Evolutionary conservation across 768 basidiomycete genomes (phyloP).

Genomic region (Termitomyces sp.): DNA sequence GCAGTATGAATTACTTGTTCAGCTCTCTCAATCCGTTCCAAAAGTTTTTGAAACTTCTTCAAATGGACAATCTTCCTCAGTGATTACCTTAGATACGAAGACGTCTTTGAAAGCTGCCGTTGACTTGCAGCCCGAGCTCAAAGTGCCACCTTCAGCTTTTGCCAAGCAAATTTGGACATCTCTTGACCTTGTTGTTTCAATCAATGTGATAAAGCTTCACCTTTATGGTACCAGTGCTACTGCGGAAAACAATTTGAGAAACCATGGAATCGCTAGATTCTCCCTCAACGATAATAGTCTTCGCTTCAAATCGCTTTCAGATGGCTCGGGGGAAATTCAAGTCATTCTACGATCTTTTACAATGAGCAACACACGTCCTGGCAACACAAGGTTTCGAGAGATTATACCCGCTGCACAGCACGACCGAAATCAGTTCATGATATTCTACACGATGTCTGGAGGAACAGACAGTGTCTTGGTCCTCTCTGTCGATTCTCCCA

Average conservation of each 20-base stretch:
- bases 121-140: slow-evolving; percentile 14
- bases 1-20: slow-evolving; percentile 73
- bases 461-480: slow-evolving; percentile 55
- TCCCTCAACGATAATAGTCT: slow-evolving; percentile 76
- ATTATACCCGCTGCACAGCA: slow-evolving; percentile 92
- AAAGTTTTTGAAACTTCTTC: slow-evolving; percentile 49
- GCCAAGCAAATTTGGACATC: slow-evolving; percentile 49
- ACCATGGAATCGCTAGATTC: slow-evolving; percentile 82
- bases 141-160: background rate
- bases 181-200: slow-evolving; percentile 67
- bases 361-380: slow-evolving; percentile 78
- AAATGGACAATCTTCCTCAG: slow-evolving; percentile 32
- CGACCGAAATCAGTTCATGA: slow-evolving; percentile 87
- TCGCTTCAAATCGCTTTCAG: slow-evolving; percentile 74
- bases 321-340: slow-evolving; percentile 85
- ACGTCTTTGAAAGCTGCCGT: slow-evolving; percentile 17
- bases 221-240: slow-evolving; percentile 72
- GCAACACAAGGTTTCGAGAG: slow-evolving; percentile 83
- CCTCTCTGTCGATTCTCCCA: slow-evolving; percentile 87
- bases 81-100: slow-evolving; percentile 7
- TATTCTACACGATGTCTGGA: slow-evolving; percentile 79
- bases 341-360: slow-evolving; percentile 87
- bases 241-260: slow-evolving; percentile 51
- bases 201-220: slow-evolving; percentile 75
- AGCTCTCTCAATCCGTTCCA: slow-evolving; percentile 64